Evolutionary conservation across 163 green algal species (phyloP), one percentile per base, ranked within the genome.

Genomic region (Scenedesmus sp.): DNA sequence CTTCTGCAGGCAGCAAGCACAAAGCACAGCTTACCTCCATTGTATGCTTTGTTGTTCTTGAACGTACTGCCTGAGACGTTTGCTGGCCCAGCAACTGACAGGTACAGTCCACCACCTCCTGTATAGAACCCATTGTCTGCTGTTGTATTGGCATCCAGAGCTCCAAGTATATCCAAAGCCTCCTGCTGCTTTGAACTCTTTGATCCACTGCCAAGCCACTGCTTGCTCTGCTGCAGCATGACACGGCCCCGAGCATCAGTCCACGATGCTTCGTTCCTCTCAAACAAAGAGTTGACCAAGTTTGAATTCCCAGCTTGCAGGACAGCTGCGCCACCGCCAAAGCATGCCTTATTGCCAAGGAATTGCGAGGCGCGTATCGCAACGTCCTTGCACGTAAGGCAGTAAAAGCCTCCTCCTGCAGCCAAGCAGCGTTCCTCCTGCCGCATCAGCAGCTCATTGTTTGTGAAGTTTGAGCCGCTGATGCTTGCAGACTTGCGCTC

Each of bases 61-160:
- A 92, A 92, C 26, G 46, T 12, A 34, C 77, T 88, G 46, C 60
- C 26, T 16, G 20, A 70, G 12, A 92, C n/a, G 8, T 83, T 60
- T 34, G 82, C 77, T 2, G 1, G 13, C 8, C 79, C 26, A 12
- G 46, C 57, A 2, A 92, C 26, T 15, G 88, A 88, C 8, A 92
- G 8, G 59, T 92, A 92, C 60, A 92, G 64, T 18, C 88, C 88
- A 13, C 88, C 88, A 70, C 88, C 88, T 6, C 88, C 88, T 55
- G 88, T 88, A 12, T 92, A 92, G 20, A 59, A 82, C 2, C 88
- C 88, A 7, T 18, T 88, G 77, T 92, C 88, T 15, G 56, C 77
- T 10, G 88, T 92, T 34, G 77, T 88, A 15, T 92, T 92, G 59
- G 55, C 57, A 2, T 46, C 88, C 5, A 70, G 67, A 3, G 77